Percentiles rank a stretch among this genome's conserved stretches.
Conservation (phyloP, 805 yeast genomes). For the Candida caryicola region DNA sequence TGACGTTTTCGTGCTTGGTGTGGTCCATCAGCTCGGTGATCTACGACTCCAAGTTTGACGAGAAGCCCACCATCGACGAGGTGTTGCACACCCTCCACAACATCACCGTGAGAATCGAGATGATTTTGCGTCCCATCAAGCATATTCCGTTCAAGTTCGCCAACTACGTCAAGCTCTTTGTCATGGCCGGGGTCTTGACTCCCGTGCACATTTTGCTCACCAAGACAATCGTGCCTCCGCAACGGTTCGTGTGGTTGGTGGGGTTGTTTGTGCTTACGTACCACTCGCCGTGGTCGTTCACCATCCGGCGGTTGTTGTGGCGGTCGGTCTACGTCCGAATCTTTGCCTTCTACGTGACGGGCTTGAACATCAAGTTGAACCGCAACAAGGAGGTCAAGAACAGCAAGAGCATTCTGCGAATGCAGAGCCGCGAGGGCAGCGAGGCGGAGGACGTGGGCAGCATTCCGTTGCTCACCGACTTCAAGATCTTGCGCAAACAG, state of each 20-base stretch:
- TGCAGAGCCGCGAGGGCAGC: constrained; percentile 17
- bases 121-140: constrained; percentile 39
- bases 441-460: constrained; percentile 13
- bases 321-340: constrained; percentile 44
- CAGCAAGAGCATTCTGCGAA: constrained; percentile 10
- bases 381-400: constrained; percentile 4
- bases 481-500: constrained; percentile 37
- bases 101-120: constrained; percentile 41
- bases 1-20: constrained; percentile 37
- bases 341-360: constrained; percentile 40
- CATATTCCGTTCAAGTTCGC: constrained; percentile 22
- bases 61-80: constrained; percentile 53
- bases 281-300: constrained; percentile 48
- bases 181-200: constrained; percentile 34
- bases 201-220: constrained; percentile 44
- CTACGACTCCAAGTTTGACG: constrained; percentile 41
- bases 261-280: constrained; percentile 42
- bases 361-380: constrained; percentile 18
- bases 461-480: constrained; percentile 29
- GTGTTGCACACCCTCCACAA: constrained; percentile 48
- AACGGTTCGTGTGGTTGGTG: constrained; percentile 30
- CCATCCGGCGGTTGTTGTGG: constrained; percentile 48
- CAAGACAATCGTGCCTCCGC: constrained; percentile 30
- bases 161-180: constrained; percentile 30
- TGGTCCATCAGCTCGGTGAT: constrained; percentile 46